phyloP scores from a whole-genome alignment of 2,329 filamentous ascomycete species.

The Ambrosiella beaveri region DNA sequence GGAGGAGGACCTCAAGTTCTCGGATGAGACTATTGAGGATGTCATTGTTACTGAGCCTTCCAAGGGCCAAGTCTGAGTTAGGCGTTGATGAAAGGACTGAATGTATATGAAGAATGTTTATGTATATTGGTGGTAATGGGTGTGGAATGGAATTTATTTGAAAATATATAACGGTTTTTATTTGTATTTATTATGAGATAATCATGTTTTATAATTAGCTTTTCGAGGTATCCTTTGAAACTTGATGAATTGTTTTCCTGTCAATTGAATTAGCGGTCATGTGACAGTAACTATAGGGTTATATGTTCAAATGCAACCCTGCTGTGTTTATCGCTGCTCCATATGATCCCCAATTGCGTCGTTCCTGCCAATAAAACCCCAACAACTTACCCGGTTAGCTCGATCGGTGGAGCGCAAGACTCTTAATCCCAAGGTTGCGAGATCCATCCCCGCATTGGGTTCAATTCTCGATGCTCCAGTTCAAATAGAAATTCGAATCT shows the following conservation, averaged over 20 bases:
- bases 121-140: background rate
- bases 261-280: too few species aligned
- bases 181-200: background rate
- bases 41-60: slow-evolving; percentile 25
- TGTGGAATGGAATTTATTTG: background rate
- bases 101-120: background rate
- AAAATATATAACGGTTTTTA: background rate
- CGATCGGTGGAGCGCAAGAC: slow-evolving; percentile 60
- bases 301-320: too few species aligned
- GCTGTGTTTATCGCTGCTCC: too few species aligned
- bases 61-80: background rate
- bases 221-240: too few species aligned
- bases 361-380: too few species aligned
- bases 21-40: slow-evolving; percentile 64
- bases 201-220: too few species aligned
- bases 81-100: background rate
- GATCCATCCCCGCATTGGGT: slow-evolving; percentile 23
- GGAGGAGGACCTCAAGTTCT: slow-evolving; percentile 70
- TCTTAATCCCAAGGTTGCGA: slow-evolving; percentile 36
- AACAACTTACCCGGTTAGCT: slow-evolving; percentile 36
- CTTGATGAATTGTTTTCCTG: too few species aligned
- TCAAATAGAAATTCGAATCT: slow-evolving; percentile 7
- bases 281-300: too few species aligned
- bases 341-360: too few species aligned
- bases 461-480: slow-evolving; percentile 14